Percentiles rank a stretch among this genome's conserved stretches.
phyloP scores from a whole-genome alignment of 164 flowering plant genomes.

The Annona squamosa region DNA sequence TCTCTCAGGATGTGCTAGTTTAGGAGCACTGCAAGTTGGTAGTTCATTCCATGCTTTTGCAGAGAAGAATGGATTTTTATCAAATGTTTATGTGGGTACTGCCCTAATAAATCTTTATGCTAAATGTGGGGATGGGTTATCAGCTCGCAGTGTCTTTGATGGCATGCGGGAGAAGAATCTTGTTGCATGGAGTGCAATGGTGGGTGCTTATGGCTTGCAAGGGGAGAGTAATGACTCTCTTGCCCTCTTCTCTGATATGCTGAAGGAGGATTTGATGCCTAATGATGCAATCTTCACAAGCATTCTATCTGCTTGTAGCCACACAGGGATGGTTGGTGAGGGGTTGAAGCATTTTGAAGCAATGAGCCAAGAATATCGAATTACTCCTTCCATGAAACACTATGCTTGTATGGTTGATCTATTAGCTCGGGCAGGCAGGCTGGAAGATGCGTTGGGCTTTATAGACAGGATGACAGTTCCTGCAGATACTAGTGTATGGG shows the following conservation, averaged over 20 bases:
- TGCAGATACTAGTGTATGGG: slow-evolving; percentile 43
- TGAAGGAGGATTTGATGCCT: slow-evolving; percentile 44
- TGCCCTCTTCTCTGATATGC: slow-evolving; percentile 43
- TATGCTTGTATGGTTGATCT: slow-evolving; percentile 76
- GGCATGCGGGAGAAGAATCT: slow-evolving; percentile 45
- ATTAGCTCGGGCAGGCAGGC: slow-evolving; percentile 56
- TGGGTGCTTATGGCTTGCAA: slow-evolving; percentile 62
- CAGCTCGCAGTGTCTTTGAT: slow-evolving; percentile 52
- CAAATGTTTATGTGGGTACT: slow-evolving; percentile 53
- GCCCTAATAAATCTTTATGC: slow-evolving; percentile 62
- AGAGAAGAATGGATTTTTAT: slow-evolving; percentile 38
- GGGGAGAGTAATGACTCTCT: slow-evolving; percentile 48
- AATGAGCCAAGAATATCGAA: slow-evolving; percentile 40
- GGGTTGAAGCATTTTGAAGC: slow-evolving; percentile 48
- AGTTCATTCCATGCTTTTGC: slow-evolving; percentile 54
- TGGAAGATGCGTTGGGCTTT: slow-evolving; percentile 62
- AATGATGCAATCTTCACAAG: slow-evolving; percentile 54
- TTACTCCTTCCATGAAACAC: slow-evolving; percentile 59
- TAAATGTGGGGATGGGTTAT: slow-evolving; percentile 56
- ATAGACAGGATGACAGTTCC: slow-evolving; percentile 50
- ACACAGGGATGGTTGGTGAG: slow-evolving; percentile 58
- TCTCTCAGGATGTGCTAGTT: slow-evolving; percentile 50
- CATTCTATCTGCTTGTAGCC: slow-evolving; percentile 66
- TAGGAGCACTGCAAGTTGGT: slow-evolving; percentile 38
- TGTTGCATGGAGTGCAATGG: slow-evolving; percentile 69